Base-by-base conservation (phyloP, 257 asterid species). In the Petrea volubilis region DNA sequence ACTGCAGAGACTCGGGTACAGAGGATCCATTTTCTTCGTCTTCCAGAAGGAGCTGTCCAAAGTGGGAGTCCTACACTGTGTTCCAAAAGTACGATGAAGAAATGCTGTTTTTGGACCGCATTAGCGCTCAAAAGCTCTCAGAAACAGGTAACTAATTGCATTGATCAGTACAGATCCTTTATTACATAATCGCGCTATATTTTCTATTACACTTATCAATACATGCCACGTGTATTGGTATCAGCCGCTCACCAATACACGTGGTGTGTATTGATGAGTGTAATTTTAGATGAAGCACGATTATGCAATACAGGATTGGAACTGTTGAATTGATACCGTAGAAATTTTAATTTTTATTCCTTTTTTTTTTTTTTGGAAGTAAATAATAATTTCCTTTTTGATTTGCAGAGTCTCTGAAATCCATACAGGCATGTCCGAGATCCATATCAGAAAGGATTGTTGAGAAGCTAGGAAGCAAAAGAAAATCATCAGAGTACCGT, bases 21-120 rank as follows among this genome's bases (percentile, higher is more conserved):
- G 98, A 93, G 0, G 98, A 93, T 62, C 96, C 96, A 0, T 93
- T 88, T 57, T 90, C 97, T 0, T 87, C 96, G 1, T 93, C 98
- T 12, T 93, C 98, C 2, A 62, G 98, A 40, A 61, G 98, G 58
- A 93, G 98, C 71, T 93, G 97, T 53, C 98, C 98, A 38, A 88
- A 90, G 24, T 93, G 98, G 98, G 98, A 93, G 55, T 93, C 98
- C 41, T 93, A 93, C 81, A 78, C 97, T 0, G 85, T 93, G 7
- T 93, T 90, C 80, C 98, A 90, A 13, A 93, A 93, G 69, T 93
- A 93, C 64, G 97, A 93, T 21, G 98, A 93, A 61, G 98, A 93
- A 73, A 93, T 93, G 98, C 18, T 90, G 36, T 93, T 90, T 46
- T 64, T 93, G n/a, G 98, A 93, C 75, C 66, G 93, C 72, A 87